Evolutionary conservation across 2,329 filamentous ascomycete species (phyloP).

Genomic region (Beauveria rudraprayagi): DNA sequence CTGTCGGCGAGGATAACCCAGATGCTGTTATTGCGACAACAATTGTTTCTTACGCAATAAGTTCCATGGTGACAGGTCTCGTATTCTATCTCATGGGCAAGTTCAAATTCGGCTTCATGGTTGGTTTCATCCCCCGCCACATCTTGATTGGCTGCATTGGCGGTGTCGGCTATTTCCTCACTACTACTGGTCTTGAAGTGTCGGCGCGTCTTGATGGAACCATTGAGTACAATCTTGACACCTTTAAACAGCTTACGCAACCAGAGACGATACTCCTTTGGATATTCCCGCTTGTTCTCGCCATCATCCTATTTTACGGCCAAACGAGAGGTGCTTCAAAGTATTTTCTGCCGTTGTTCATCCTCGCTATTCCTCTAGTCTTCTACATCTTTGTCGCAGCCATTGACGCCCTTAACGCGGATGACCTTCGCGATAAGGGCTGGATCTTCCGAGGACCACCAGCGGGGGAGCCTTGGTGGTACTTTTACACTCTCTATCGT

Average conservation of each 20-base stretch:
- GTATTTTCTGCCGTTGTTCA: constrained; percentile 80
- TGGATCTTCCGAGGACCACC: constrained; percentile 91
- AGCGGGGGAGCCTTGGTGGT: constrained; percentile 86
- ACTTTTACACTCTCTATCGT: constrained; percentile 95
- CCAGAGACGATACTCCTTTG: constrained; percentile 73
- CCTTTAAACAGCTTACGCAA: constrained; percentile 65
- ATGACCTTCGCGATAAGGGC: constrained; percentile 59
- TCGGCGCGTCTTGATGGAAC: constrained; percentile 81
- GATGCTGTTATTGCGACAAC: constrained; percentile 89
- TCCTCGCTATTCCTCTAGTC: constrained; percentile 65
- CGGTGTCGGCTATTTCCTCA: constrained; percentile 89
- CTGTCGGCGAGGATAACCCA: constrained; percentile 71
- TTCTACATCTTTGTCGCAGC: constrained; percentile 73
- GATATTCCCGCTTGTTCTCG: constrained; percentile 69
- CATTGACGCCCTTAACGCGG: constrained; percentile 59
- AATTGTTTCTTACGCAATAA: constrained; percentile 82
- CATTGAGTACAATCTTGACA: constrained; percentile 71
- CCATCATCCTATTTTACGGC: constrained; percentile 65
- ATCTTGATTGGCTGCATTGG: constrained; percentile 97
- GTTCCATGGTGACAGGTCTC: constrained; percentile 80
- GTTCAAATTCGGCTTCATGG: constrained; percentile 81
- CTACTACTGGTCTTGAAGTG: constrained; percentile 88
- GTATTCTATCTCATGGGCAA: constrained; percentile 89
- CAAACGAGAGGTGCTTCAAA: constrained; percentile 73
- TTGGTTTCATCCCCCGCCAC: constrained; percentile 93